A percentile compares a stretch with the other conserved stretches of the same genome.
Evolutionary conservation across 2,329 filamentous ascomycete genomes (phyloP).

Genomic region (Hypoxylon sp.): DNA sequence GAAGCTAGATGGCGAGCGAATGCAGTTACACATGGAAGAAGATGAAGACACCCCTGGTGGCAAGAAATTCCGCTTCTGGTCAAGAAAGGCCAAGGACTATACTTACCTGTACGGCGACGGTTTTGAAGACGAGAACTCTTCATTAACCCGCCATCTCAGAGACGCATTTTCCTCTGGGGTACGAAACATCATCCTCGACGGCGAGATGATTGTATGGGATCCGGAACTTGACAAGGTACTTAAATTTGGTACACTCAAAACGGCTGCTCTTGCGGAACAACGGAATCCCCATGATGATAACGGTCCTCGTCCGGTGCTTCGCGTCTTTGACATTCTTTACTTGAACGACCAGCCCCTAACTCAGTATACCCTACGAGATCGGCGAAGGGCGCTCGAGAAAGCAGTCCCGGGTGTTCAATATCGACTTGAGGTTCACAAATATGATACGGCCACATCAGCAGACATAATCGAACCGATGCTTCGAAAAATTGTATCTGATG

Average conservation of each 20-base stretch:
- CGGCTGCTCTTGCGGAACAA: conserved; percentile 82
- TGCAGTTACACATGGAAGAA: conserved; percentile 91
- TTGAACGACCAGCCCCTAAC: conserved; percentile 84
- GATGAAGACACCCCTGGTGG: conserved; percentile 75
- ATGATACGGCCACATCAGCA: conserved; percentile 70
- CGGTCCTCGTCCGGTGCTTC: conserved; percentile 78
- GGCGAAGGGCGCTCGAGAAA: conserved; percentile 76
- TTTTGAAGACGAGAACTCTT: conserved; percentile 76
- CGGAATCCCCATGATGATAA: conserved; percentile 71
- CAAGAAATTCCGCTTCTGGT: conserved; percentile 86
- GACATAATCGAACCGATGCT: conserved; percentile 82
- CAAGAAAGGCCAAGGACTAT: conserved; percentile 94
- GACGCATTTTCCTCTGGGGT: conserved; percentile 81
- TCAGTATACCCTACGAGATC: conserved; percentile 82
- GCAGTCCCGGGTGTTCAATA: conserved; percentile 75
- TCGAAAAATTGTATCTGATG: conserved; percentile 83
- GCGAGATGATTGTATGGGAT: conserved; percentile 99
- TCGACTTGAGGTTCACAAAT: conserved; percentile 83
- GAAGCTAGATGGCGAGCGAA: conserved; percentile 94
- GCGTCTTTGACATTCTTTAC: conserved; percentile 90
- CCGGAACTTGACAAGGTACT: conserved; percentile 84
- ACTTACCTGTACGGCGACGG: conserved; percentile 89
- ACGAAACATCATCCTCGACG: conserved; percentile 88
- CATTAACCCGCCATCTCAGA: conserved; percentile 81
- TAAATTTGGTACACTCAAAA: conserved; percentile 92